Evolutionary conservation across 2,329 filamentous ascomycete species (phyloP).

Genomic region (Bipolaris bicolor): DNA sequence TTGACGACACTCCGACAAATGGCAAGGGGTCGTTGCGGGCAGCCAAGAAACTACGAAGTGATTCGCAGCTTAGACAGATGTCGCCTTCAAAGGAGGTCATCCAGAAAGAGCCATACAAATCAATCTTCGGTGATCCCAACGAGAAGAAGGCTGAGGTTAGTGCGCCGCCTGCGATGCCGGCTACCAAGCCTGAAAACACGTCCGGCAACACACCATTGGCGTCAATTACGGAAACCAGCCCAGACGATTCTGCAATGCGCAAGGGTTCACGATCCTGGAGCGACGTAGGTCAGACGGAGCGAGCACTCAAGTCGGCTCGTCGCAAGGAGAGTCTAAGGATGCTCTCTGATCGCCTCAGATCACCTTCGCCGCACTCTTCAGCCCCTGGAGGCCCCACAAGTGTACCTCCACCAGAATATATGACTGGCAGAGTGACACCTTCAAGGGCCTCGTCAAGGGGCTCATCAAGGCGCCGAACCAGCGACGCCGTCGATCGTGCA

Average conservation of each 20-base stretch:
- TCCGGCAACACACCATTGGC: conserved; percentile 51
- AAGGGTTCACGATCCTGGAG: conserved; percentile 53
- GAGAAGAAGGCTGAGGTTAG: conserved; percentile 32
- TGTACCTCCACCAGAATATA: conserved; percentile 33
- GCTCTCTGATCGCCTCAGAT: conserved; percentile 46
- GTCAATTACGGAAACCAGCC: conserved; percentile 59
- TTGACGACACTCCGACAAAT: conserved; percentile 18
- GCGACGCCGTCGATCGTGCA: conserved; percentile 53
- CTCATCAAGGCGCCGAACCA: conserved; percentile 53
- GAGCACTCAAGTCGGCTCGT: conserved; percentile 50
- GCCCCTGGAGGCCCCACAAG: conserved; percentile 35
- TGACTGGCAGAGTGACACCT: conserved; percentile 22
- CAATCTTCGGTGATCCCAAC: conserved; percentile 44
- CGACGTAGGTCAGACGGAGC: conserved; percentile 53
- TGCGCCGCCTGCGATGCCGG: conserved; percentile 29
- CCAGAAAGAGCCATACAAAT: conserved; percentile 35
- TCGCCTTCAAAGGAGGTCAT: conserved; percentile 19
- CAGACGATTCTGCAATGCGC: conserved; percentile 49
- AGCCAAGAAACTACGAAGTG: conserved; percentile 12
- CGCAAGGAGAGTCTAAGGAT: conserved; percentile 37
- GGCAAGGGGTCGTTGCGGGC: conserved; percentile 12
- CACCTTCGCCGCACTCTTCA: conserved; percentile 40
- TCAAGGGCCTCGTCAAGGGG: conserved; percentile 36
- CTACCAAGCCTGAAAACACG: conserved; percentile 34
- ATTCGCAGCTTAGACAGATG: conserved; percentile 15